Base-by-base conservation (phyloP, 1,284 basidiomycete genomes). In the Moniliophthora roreri region DNA sequence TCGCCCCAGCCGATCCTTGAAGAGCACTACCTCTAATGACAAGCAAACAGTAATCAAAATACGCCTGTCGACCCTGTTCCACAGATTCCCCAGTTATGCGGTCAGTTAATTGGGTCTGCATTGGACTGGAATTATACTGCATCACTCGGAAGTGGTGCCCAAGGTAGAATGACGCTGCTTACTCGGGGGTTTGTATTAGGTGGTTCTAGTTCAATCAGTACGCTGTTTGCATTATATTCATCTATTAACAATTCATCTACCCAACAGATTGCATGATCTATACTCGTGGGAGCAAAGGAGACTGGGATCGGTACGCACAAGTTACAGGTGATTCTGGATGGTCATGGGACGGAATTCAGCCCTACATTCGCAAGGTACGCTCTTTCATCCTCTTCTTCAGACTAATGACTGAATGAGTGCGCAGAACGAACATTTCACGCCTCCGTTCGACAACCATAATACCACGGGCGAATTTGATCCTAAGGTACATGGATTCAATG, bases 211-310 rank as follows among this genome's bases (percentile, higher is more conserved):
- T 68, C 68, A 16, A 61, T 70, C 40, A 75, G 73, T 76, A 46
- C 54, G 69, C 21, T 20, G 7, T 24, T 37, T 18, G 15, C 32
- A 8, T 37, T 18, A 32, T 18, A 13, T 23, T 15, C 13, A 10
- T 46, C 16, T 8, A 28, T 18, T 16, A 4, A 2, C 3, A 4
- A 16, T 16, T 18, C 11, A 39, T 2, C 39, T 45, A 15, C 15
- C 23, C 21, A 20, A n/a, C 32, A 76, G 75, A 77, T 57, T 66
- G 59, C 23, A 66, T 76, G 70, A 62, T 67, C 1, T 78, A 73
- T 58, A 70, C 68, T 4, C 66, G 75, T 5, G 74, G 75, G 4
- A 69, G 73, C 0, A 52, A 63, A 13, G 73, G 74, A 18, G 74
- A 76, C 54, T 78, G 60, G 40, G 62, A 77, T 54, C 61, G 70